Base-by-base conservation (phyloP, 176 grass and related monocot species). In the Oropetium thomaeum region DNA sequence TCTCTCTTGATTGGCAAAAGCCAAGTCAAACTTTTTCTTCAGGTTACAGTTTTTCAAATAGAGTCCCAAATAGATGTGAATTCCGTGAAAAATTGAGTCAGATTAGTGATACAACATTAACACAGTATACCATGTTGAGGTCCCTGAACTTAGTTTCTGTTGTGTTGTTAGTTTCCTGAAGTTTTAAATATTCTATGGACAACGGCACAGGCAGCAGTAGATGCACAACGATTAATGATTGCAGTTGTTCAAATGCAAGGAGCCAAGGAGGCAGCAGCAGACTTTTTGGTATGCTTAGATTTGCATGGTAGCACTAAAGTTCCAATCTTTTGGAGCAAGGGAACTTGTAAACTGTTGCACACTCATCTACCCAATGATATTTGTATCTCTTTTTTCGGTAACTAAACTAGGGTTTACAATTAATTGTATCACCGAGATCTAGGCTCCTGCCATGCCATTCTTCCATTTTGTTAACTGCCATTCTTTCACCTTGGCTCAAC, bases 81-180 rank as follows among this genome's bases (percentile, higher is more conserved):
- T 38, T 28, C 26, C 26, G 16, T 23, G 33, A 40, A 73, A 73
- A 40, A 28, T 2, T 27, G 70, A 15, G 25, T 67, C 35, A 4
- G 5, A 60, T 25, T 35, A 58, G 53, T 80, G 39, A 47, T 70
- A 4, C 19, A 57, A 65, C 54, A 58, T 45, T 22, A 15, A 47
- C 52, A 48, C 19, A n/a, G 40, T 13, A 20, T 45, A 60, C 55
- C 40, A 60, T 35, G 29, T 31, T 71, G 23, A 62, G 19, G 62
- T 79, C 16, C 17, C 17, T 60, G 53, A 76, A 30, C 19, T 69
- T 83, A 40, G 34, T 73, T 73, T 81, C 7, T 37, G n/a, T 49
- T 33, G 8, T 37, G 26, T 8, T 30, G 64, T 68, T 69, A 76
- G 23, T 25, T 76, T 33, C 62, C 42, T 29, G 59, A 38, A 19